These are phyloP conservation scores for Stagonosporopsis vannaccii DNA, from an alignment of 2,329 filamentous ascomycete genomes.

Conservation along the genomic window DNA sequence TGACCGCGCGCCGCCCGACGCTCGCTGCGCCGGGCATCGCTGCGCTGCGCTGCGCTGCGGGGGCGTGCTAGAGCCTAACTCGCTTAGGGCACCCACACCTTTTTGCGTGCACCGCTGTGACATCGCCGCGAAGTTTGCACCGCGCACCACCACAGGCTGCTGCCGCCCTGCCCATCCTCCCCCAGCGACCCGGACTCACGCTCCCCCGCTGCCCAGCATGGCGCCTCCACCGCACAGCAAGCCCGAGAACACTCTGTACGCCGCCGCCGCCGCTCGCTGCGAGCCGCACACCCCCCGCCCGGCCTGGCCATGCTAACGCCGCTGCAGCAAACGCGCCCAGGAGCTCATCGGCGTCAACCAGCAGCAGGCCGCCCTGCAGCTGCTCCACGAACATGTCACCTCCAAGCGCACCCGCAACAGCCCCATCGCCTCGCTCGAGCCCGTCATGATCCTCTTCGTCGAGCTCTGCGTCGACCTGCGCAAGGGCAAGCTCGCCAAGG, in stretches of 20 bases:
- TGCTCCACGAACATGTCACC: constrained; percentile 98
- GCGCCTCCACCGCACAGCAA: constrained; percentile 96
- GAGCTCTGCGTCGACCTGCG: constrained; percentile 96
- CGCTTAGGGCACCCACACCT: constrained; percentile 14
- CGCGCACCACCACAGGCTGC: constrained; percentile 20
- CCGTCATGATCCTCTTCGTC: constrained; percentile 97
- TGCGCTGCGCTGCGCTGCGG: constrained; percentile 1
- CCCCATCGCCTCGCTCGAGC: constrained; percentile 93
- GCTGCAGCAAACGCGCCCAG: constrained; percentile 74
- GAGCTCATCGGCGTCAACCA: constrained; percentile 99
- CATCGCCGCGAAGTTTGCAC: constrained; percentile 29
- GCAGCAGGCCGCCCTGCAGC: constrained; percentile 86
- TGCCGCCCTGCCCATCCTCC: constrained; percentile 19
- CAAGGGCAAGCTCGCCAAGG: constrained; percentile 98
- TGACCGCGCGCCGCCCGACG: not conserved
- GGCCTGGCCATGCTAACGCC: constrained; percentile 26
- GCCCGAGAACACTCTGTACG: constrained; percentile 90
- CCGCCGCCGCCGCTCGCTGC: constrained; percentile 9
- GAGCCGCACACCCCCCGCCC: not conserved
- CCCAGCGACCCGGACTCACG: constrained; percentile 37
- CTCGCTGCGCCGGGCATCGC: not conserved
- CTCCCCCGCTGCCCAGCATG: constrained; percentile 63
- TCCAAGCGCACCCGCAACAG: constrained; percentile 98
- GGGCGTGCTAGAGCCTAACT: constrained; percentile 5
- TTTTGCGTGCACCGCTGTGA: constrained; percentile 24